Evolutionary conservation across 768 basidiomycete genomes (phyloP).

Genomic region (Tricholoma bakamatsutake): DNA sequence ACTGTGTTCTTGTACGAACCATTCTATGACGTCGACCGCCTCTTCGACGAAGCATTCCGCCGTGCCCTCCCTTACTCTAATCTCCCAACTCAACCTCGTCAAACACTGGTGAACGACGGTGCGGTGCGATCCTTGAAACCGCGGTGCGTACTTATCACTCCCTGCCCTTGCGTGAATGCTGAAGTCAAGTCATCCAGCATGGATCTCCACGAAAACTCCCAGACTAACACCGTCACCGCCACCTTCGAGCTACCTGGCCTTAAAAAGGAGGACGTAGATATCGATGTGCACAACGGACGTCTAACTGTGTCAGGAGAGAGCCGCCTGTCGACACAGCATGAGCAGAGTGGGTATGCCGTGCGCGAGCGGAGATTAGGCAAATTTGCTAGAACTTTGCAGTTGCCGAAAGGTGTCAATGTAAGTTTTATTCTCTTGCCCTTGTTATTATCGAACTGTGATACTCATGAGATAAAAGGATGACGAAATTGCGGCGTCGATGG

Average conservation of each 20-base stretch:
- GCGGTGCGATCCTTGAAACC: slow-evolving; percentile 10
- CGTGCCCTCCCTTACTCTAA: slow-evolving; percentile 4
- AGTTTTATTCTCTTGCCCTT: background rate
- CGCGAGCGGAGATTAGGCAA: slow-evolving; percentile 43
- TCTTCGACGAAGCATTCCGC: slow-evolving; percentile 31
- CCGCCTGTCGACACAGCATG: slow-evolving; percentile 22
- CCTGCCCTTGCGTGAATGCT: background rate
- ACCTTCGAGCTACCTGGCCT: slow-evolving; percentile 53
- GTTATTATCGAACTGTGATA: background rate
- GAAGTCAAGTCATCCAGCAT: slow-evolving; percentile 25
- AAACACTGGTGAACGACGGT: background rate
- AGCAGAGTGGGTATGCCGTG: slow-evolving; percentile 33
- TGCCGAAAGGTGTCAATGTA: slow-evolving; percentile 47
- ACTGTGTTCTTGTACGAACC: slow-evolving; percentile 34
- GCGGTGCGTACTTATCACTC: slow-evolving; percentile 4
- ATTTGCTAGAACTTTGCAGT: slow-evolving; percentile 41
- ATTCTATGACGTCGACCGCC: slow-evolving; percentile 36
- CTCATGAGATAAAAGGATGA: slow-evolving; percentile 24
- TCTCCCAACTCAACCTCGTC: background rate
- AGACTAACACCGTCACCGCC: slow-evolving; percentile 39
- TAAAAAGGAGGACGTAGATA: slow-evolving; percentile 39
- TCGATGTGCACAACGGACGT: slow-evolving; percentile 41
- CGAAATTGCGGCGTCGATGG: slow-evolving; percentile 42
- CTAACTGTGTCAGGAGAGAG: slow-evolving; percentile 44
- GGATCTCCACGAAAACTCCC: slow-evolving; percentile 41